A percentile compares a stretch with the other conserved stretches of the same genome.
These are phyloP conservation scores for Celoporthe dispersa DNA, from an alignment of 2,329 filamentous ascomycete species.

Conservation along the genomic window DNA sequence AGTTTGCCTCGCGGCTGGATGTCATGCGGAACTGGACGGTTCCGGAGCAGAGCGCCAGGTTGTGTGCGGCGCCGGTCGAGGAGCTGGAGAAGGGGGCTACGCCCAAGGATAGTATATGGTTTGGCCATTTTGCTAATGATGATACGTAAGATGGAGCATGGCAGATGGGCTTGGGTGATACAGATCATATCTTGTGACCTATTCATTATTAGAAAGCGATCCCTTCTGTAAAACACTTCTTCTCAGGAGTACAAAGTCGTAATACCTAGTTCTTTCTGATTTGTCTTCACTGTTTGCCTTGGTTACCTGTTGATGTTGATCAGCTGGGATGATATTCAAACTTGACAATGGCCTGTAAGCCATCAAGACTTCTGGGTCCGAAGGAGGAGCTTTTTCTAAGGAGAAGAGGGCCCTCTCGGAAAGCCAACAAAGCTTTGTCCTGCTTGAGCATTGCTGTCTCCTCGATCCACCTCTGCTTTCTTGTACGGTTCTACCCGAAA, in stretches of 20 bases:
- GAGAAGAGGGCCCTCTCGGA: too few relatives aligned
- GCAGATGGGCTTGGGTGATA: neutral
- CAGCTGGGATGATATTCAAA: too few relatives aligned
- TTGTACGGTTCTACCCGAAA: too few relatives aligned
- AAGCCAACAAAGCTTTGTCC: too few relatives aligned
- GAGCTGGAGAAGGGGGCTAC: slow-evolving; percentile 53
- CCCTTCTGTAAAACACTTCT: neutral
- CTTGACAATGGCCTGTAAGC: too few relatives aligned
- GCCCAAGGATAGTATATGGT: slow-evolving; percentile 55
- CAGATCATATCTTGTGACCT: neutral
- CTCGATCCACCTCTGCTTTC: too few relatives aligned
- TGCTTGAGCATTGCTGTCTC: too few relatives aligned
- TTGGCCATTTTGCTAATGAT: slow-evolving; percentile 37
- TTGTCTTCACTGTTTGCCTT: too few relatives aligned
- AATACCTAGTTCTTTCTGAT: neutral
- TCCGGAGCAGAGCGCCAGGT: slow-evolving; percentile 47
- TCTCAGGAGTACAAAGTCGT: neutral
- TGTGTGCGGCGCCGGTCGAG: slow-evolving; percentile 49
- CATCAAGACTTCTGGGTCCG: too few relatives aligned
- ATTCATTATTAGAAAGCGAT: neutral
- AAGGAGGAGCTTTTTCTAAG: too few relatives aligned
- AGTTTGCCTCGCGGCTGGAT: slow-evolving; percentile 51
- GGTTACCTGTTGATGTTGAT: too few relatives aligned
- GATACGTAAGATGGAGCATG: slow-evolving; percentile 18
- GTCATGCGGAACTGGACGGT: slow-evolving; percentile 47